phyloP scores from a whole-genome alignment of 805 yeast genomes.

The Candida montana region DNA sequence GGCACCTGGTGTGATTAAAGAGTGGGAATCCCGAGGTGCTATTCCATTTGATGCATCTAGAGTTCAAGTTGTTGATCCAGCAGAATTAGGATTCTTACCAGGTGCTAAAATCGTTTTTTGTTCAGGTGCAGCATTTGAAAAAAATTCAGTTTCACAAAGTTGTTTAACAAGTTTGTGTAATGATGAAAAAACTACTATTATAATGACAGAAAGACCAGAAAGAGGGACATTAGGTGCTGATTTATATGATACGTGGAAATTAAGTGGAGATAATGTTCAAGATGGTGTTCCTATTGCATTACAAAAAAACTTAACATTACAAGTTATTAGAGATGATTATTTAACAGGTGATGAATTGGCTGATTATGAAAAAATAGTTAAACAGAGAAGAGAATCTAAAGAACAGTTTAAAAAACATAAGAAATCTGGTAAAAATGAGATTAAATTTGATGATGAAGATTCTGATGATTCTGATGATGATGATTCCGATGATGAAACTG shows the following conservation, averaged over 20 bases:
- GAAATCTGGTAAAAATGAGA: conserved; percentile 25
- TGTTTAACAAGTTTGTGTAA: conserved; percentile 51
- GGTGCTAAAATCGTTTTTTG: conserved; percentile 81
- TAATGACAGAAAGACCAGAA: conserved; percentile 65
- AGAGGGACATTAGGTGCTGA: conserved; percentile 42
- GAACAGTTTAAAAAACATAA: conserved; percentile 27
- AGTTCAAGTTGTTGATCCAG: conserved; percentile 52
- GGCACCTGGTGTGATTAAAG: conserved; percentile 78
- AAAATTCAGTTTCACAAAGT: conserved; percentile 56
- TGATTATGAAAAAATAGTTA: conserved; percentile 41
- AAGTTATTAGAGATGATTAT: conserved; percentile 41
- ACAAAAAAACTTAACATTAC: conserved; percentile 37
- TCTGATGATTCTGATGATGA: conserved; percentile 16
- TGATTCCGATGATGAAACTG: conserved; percentile 23
- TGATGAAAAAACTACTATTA: conserved; percentile 60
- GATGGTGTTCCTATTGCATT: conserved; percentile 62
- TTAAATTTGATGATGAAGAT: conserved; percentile 25
- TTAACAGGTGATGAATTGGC: conserved; percentile 46
- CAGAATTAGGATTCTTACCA: conserved; percentile 46
- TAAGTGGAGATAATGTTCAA: conserved; percentile 38
- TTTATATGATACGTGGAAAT: conserved; percentile 51
- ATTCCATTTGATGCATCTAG: conserved; percentile 75
- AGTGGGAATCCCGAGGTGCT: conserved; percentile 70
- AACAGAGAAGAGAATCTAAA: conserved; percentile 38
- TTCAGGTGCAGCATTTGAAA: conserved; percentile 58